Evolutionary conservation across 2,329 filamentous ascomycete species (phyloP), one percentile per base, ranked within the genome.

Genomic region (Drechslerella dactyloides): DNA sequence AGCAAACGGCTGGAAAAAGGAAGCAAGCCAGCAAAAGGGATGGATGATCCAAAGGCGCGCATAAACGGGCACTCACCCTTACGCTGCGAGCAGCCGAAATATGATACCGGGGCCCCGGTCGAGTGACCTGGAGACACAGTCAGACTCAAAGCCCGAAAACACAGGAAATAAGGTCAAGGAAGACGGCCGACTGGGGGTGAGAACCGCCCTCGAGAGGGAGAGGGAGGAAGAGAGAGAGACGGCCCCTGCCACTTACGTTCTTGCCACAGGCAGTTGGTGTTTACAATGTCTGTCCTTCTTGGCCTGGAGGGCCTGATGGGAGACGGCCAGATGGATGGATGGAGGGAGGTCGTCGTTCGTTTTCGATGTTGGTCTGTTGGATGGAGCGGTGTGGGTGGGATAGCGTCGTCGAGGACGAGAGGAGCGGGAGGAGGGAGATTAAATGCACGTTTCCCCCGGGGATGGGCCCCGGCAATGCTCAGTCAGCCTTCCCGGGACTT

Each of bases 51-150:
- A 61, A 61, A 48, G 57, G 57, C 57, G 64, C 64, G 50, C 37
- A 69, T 53, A 60, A 61, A 61, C 65, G 65, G 58, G 65, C 56
- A 63, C 65, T 61, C 64, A 69, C 65, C 50, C 58, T 69, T 42
- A 55, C 46, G 56, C 50, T 56, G 56, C 57, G 46, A 51, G 57
- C 13, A 42, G 15, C 64, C 57, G 58, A 59, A 63, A 63, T 52
- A 56, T 48, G 46, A 50, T 42, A 69, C 65, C 58, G 65, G 58
- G 65, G 53, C 51, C 65, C 65, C 58, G 65, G 65, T 53, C 30
- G 51, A 27, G 51, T 40, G 23, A 35, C 52, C 52, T 35, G 19
- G 35, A 59, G 35, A 54, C 42, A 42, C 11, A 42, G 27, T 42
- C 23, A 51, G 48, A 33, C 40, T 24, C 21, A 51, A 51, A 42